Conservation (phyloP, 495 filamentous ascomycete genomes). For the Margaritispora aquatica region DNA sequence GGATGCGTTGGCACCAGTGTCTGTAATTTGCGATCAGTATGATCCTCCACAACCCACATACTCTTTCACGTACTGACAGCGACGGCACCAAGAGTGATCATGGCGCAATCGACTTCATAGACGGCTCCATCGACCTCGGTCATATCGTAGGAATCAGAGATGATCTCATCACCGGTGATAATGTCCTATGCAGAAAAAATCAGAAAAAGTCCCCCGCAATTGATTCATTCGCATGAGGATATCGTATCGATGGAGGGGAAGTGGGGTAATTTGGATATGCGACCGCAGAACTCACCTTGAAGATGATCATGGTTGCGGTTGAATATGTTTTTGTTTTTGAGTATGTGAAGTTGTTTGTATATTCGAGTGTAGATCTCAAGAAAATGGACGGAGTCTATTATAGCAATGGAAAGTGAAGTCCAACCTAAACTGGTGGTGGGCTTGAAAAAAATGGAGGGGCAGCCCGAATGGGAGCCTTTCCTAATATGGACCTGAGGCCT, state of each 20-base stretch:
- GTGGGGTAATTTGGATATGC: not conserved
- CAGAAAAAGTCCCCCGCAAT: constrained; percentile 9
- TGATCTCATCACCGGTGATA: constrained; percentile 85
- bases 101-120: constrained; percentile 86
- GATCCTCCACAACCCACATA: not conserved
- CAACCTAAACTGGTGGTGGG: no score
- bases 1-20: constrained; percentile 95
- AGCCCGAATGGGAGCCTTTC: not conserved
- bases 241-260: not conserved
- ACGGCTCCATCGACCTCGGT: constrained; percentile 67
- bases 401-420: not conserved
- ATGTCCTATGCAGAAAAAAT: constrained; percentile 62
- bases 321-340: no score
- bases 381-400: not conserved
- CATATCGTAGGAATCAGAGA: constrained; percentile 86
- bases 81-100: constrained; percentile 69
- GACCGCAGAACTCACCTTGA: not conserved
- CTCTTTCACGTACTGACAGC: constrained; percentile 55
- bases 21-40: constrained; percentile 32
- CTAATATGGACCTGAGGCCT: not conserved
- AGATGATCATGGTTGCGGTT: not conserved
- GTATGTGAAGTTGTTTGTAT: no score
- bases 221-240: not conserved
- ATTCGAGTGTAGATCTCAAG: no score
- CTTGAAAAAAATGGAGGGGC: constrained; percentile 17